Percentiles rank a stretch among this genome's conserved stretches.
phyloP scores from a whole-genome alignment of 306 rosid species.

The Oxytropis ochrocephala region DNA sequence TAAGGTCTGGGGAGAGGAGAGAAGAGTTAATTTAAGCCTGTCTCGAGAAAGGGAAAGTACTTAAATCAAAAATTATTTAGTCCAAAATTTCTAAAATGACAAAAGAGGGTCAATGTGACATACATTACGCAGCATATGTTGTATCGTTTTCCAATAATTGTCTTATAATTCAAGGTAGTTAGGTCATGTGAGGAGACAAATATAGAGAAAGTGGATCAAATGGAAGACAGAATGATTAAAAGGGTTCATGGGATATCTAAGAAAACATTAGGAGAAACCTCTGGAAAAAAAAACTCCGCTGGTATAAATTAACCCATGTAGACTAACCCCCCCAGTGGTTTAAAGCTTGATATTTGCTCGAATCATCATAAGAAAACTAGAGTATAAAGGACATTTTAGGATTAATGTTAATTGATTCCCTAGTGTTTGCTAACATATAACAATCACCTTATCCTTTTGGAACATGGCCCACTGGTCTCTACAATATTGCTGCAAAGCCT shows the following conservation, averaged over 20 bases:
- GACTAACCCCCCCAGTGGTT: neutral
- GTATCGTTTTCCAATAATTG: neutral
- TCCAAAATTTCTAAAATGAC: neutral
- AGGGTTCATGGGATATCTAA: neutral
- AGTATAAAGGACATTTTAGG: neutral
- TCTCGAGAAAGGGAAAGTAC: neutral
- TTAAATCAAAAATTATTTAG: neutral
- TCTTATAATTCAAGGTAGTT: neutral
- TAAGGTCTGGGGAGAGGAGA: neutral
- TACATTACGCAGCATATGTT: neutral
- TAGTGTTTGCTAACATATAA: slow-evolving; percentile 14
- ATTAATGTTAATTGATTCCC: neutral
- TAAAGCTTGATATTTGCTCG: neutral
- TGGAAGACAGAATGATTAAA: neutral
- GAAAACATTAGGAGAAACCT: neutral
- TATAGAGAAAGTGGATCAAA: neutral
- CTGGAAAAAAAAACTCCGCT: neutral
- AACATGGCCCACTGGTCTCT: slow-evolving; percentile 34
- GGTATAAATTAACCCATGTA: neutral
- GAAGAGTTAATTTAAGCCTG: neutral
- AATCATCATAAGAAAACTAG: slow-evolving; percentile 7
- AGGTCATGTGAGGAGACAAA: neutral
- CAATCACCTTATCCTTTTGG: slow-evolving; percentile 55
- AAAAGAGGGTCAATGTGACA: neutral
- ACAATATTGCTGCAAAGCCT: slow-evolving; percentile 21